Conservation (phyloP, 441 rosid genomes). For the Raphanus hybrid region DNA sequence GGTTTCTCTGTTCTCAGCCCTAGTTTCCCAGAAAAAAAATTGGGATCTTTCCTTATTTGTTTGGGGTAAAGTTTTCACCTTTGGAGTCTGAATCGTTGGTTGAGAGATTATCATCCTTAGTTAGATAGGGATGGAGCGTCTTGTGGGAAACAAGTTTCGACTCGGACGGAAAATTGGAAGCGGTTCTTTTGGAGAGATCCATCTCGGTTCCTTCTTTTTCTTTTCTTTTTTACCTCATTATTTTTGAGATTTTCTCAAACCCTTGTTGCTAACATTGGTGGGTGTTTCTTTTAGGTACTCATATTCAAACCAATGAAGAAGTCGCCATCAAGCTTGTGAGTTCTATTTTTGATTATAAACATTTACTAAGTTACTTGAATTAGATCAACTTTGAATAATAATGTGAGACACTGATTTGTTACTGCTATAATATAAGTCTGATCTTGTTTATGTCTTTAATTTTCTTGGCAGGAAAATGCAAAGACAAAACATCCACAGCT, state of each 20-base stretch:
- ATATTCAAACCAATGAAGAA: too few species aligned
- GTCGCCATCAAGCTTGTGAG: too few species aligned
- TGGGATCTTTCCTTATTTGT: neutral
- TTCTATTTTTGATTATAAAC: conserved; percentile 10
- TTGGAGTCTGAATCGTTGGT: conserved; percentile 18
- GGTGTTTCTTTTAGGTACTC: too few species aligned
- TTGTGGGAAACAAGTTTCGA: conserved; percentile 87
- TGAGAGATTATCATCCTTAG: neutral
- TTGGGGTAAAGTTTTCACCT: neutral
- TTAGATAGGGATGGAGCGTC: conserved; percentile 64
- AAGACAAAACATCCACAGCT: conserved; percentile 98
- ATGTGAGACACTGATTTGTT: conserved; percentile 8
- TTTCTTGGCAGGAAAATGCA: conserved; percentile 75
- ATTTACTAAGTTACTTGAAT: conserved; percentile 25
- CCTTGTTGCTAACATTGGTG: too few species aligned
- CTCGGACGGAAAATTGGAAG: conserved; percentile 96
- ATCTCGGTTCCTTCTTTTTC: neutral
- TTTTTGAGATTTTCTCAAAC: too few species aligned
- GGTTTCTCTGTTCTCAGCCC: conserved; percentile 9
- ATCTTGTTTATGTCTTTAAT: neutral
- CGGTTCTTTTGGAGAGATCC: conserved; percentile 87
- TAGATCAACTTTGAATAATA: conserved; percentile 1
- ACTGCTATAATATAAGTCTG: conserved; percentile 14
- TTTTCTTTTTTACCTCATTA: neutral
- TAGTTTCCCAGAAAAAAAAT: conserved; percentile 6